phyloP scores from a whole-genome alignment of 805 yeast genomes.

The Ogataea methylovora region DNA sequence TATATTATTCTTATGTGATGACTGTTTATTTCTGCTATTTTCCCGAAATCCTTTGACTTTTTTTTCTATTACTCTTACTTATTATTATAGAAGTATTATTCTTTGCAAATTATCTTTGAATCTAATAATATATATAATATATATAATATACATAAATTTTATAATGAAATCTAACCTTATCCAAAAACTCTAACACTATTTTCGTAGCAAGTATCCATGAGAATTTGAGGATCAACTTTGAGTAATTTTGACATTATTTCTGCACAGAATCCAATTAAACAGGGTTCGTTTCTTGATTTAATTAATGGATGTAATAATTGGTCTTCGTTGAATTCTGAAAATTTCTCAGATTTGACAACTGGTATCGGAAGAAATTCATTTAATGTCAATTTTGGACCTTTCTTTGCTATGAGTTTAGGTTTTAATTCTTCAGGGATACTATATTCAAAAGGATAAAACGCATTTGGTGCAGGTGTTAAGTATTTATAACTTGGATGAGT shows the following conservation, averaged over 20 bases:
- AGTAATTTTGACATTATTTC: constrained; percentile 51
- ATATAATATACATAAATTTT: neutral
- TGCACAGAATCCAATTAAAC: constrained; percentile 75
- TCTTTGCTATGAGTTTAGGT: constrained; percentile 4
- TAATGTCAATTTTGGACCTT: constrained; percentile 21
- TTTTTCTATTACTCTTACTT: neutral
- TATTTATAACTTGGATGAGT: constrained; percentile 68
- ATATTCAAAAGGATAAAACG: constrained; percentile 39
- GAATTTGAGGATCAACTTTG: constrained; percentile 29
- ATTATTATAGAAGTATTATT: neutral
- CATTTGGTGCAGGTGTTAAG: constrained; percentile 49
- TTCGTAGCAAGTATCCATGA: constrained; percentile 43
- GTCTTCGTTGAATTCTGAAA: constrained; percentile 17
- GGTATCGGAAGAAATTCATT: constrained; percentile 56
- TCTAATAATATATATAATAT: neutral
- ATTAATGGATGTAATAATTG: constrained; percentile 41
- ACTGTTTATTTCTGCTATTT: too few species aligned
- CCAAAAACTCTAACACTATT: constrained; percentile 44
- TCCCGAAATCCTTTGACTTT: too few species aligned
- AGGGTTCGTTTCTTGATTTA: constrained; percentile 90
- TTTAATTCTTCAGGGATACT: constrained; percentile 5
- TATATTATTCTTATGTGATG: too few species aligned
- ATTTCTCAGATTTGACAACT: constrained; percentile 52
- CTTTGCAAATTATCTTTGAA: constrained; percentile 1
- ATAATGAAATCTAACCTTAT: constrained; percentile 6